Percentiles rank a stretch among this genome's conserved stretches.
These are phyloP conservation scores for Lachnellula occidentalis DNA, from an alignment of 2,329 filamentous ascomycete species.

Conservation along the genomic window DNA sequence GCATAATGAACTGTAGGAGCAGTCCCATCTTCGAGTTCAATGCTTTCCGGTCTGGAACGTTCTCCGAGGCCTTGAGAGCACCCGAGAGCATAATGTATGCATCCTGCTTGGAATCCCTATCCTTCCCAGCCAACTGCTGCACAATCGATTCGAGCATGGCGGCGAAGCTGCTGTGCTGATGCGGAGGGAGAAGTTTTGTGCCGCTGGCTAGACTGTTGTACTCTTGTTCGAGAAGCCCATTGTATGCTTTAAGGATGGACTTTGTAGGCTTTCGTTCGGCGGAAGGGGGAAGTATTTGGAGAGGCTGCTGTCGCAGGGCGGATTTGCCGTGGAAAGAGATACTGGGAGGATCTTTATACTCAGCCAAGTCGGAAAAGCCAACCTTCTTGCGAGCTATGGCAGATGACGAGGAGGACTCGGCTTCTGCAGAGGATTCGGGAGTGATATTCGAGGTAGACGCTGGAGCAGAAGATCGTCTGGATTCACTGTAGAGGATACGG, in stretches of 20 bases:
- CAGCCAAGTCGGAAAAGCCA: slow-evolving; percentile 54
- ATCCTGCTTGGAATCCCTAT: slow-evolving; percentile 70
- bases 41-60: slow-evolving; percentile 68
- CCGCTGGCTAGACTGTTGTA: slow-evolving; percentile 7
- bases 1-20: slow-evolving; percentile 75
- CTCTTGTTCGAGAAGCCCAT: slow-evolving; percentile 24
- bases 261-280: slow-evolving; percentile 51
- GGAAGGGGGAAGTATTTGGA: slow-evolving; percentile 24
- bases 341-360: slow-evolving; percentile 44
- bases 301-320: not conserved
- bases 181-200: slow-evolving; percentile 20
- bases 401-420: slow-evolving; percentile 3
- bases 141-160: slow-evolving; percentile 82
- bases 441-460: slow-evolving; percentile 11
- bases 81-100: slow-evolving; percentile 77
- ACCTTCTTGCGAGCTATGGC: slow-evolving; percentile 46
- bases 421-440: slow-evolving; percentile 32
- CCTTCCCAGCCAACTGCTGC: slow-evolving; percentile 71
- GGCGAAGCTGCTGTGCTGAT: slow-evolving; percentile 53
- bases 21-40: slow-evolving; percentile 71
- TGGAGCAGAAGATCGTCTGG: slow-evolving; percentile 9
- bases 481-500: slow-evolving; percentile 31
- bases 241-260: slow-evolving; percentile 74
- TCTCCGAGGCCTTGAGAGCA: slow-evolving; percentile 74
- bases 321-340: slow-evolving; percentile 12